Evolutionary conservation across 495 filamentous ascomycete species (phyloP), one percentile per base, ranked within the genome.

Genomic region (Xylaria venustula): DNA sequence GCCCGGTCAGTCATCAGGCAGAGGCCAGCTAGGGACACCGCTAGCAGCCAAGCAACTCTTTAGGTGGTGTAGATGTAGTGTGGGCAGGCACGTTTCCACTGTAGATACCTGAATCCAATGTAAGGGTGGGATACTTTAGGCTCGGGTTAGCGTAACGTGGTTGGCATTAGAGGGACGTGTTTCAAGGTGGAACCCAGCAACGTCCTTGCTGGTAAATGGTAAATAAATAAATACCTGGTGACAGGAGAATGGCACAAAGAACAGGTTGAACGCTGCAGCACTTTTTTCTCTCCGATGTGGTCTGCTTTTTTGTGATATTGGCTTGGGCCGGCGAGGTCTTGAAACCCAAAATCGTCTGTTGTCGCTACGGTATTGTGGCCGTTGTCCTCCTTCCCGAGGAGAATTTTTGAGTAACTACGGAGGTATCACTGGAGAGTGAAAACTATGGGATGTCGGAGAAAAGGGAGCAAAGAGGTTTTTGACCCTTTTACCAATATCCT

Each of bases 1-100:
- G 15, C 37, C 37, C 12, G 37, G 44, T 49, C 54, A 40, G 42
- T 58, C 54, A 58, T 58, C 48, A 42, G 54, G 20, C 54, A 28
- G 30, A n/a, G 15, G 3, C 42, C 7, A 25, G 23, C 17, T 6
- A 28, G 34, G 36, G 6, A 34, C 25, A 12, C 30, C 25, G 44
- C 23, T 26, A 26, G 17, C 53, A 22, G 40, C 34, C 23, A 15
- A n/a, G 25, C 54, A 30, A 15, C 15, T n/a, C 3, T 25, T 2
- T 36, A 22, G 40, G 14, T 12, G 28, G 41, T 8, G n/a, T 23
- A 9, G 6, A 40, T 7, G 37, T 47, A 20, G 44, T 47, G 44
- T 8, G 5, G n/a, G 7, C 7, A 47, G 23, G 30, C 11, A 40
- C 2, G 34, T 26, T 17, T 52, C 8, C 12, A 22, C 2, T 4